These are phyloP conservation scores for Paraphaeosphaeria sporulosa DNA, from an alignment of 2,329 filamentous ascomycete species.

Conservation along the genomic window DNA sequence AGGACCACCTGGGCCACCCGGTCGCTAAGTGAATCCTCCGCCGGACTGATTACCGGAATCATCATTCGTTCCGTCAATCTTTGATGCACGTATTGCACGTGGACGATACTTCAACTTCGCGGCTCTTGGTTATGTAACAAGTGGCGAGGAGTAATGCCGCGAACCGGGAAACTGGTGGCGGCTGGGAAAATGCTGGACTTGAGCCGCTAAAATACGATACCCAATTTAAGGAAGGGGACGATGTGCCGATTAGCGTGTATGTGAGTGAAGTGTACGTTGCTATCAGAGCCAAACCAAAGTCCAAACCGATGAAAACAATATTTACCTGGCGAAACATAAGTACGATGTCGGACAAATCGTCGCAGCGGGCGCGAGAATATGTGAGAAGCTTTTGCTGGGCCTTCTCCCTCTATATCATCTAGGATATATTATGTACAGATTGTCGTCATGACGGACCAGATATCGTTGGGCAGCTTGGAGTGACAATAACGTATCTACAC, in stretches of 20 bases:
- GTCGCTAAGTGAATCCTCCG: slow-evolving; percentile 13
- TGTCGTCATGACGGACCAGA: background rate
- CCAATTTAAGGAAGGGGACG: background rate
- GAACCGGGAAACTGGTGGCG: background rate
- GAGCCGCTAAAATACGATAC: background rate
- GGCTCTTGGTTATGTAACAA: background rate
- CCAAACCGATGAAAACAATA: background rate
- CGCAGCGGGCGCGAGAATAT: no score
- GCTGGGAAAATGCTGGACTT: background rate
- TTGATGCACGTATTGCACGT: background rate
- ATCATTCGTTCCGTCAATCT: no score
- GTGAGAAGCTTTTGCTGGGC: no score
- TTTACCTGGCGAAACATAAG: no score
- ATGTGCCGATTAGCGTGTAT: slow-evolving; percentile 2
- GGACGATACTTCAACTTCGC: background rate
- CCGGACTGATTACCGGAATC: background rate
- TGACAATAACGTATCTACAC: background rate
- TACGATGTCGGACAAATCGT: no score
- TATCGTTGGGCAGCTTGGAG: background rate
- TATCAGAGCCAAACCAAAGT: background rate
- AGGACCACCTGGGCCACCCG: slow-evolving; percentile 29
- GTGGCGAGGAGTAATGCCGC: background rate
- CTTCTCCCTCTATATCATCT: no score
- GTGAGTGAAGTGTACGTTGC: slow-evolving; percentile 7
- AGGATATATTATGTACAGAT: no score